Percentiles rank a stretch among this genome's conserved stretches.
Evolutionary conservation across 768 basidiomycete species (phyloP).

Genomic region (Dendrothele bispora): DNA sequence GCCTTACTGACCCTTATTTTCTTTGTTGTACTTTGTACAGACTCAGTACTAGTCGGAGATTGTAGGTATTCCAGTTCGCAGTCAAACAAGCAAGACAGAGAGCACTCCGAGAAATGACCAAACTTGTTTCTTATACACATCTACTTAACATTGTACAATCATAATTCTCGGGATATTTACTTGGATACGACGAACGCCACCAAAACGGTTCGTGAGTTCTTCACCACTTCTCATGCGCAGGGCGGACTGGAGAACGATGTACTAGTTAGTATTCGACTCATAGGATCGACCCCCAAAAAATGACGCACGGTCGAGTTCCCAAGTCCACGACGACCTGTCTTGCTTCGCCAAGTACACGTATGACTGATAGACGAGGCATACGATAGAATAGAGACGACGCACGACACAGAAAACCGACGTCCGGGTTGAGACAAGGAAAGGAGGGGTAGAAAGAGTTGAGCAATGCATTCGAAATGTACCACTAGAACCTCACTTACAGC

Average conservation of each 20-base stretch:
- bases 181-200: too few relatives aligned
- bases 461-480: too few relatives aligned
- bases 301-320: slow-evolving; percentile 79
- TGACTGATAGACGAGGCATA: slow-evolving; percentile 35
- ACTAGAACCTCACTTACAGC: neutral
- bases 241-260: slow-evolving; percentile 32
- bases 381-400: slow-evolving; percentile 4
- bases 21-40: too few relatives aligned
- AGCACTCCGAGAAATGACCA: too few relatives aligned
- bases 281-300: neutral
- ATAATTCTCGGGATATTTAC: too few relatives aligned
- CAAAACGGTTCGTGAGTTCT: too few relatives aligned
- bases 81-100: too few relatives aligned
- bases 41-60: too few relatives aligned
- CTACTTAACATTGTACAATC: too few relatives aligned
- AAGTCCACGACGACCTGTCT: slow-evolving; percentile 72
- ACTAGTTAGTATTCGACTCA: neutral
- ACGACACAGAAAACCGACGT: slow-evolving; percentile 32
- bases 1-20: too few relatives aligned
- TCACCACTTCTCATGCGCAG: slow-evolving; percentile 48
- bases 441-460: neutral
- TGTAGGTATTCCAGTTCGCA: too few relatives aligned
- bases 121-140: too few relatives aligned
- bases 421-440: neutral
- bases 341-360: slow-evolving; percentile 69